Evolutionary conservation across 2,329 filamentous ascomycete genomes (phyloP), one percentile per base, ranked within the genome.

Genomic region (Trichoderma lentiforme): DNA sequence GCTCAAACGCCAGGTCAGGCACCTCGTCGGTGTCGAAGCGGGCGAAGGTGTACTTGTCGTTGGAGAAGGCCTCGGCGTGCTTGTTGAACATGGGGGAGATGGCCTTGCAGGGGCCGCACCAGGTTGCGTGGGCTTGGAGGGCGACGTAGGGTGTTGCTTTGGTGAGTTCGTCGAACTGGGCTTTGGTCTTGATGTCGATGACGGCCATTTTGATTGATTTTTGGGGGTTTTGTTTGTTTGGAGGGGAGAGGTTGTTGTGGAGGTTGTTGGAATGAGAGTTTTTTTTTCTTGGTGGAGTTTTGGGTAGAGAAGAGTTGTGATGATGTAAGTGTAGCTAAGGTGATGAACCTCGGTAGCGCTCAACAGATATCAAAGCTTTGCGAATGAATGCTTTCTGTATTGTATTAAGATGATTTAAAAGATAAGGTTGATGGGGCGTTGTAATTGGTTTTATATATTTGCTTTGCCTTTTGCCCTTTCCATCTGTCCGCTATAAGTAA

Each of bases 21-120:
- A 85, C 83, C 58, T 82, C 80, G 79, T 90, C 88, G 78, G 88
- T 87, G 81, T 90, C 85, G 79, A 90, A 84, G 80, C 88, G 88
- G 77, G 86, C 87, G 74, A 90, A 90, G 74, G 84, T 83, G 63
- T 86, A 83, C 57, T 81, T 79, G 66, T 84, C 82, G 21, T 82
- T 74, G 71, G 78, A 74, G 74, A 77, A 75, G 39, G 75, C 75
- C 62, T 78, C 78, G 60, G 87, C 84, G 67, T 88, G 83, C 77
- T 84, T 81, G 72, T 76, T 77, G 83, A 85, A 90, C 72, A 86
- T 76, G 73, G 88, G 88, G 26, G 86, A 85, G 77, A 90, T 89
- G 75, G 82, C 81, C 80, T 87, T 88, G 86, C 88, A 90, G 32
- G 88, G 88, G 51, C 83, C 84, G 80, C 88, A 90, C 88, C 88